Percentiles rank a stretch among this genome's conserved stretches.
These are phyloP conservation scores for Diaporthe velutina DNA, from an alignment of 2,329 filamentous ascomycete species.

Conservation along the genomic window DNA sequence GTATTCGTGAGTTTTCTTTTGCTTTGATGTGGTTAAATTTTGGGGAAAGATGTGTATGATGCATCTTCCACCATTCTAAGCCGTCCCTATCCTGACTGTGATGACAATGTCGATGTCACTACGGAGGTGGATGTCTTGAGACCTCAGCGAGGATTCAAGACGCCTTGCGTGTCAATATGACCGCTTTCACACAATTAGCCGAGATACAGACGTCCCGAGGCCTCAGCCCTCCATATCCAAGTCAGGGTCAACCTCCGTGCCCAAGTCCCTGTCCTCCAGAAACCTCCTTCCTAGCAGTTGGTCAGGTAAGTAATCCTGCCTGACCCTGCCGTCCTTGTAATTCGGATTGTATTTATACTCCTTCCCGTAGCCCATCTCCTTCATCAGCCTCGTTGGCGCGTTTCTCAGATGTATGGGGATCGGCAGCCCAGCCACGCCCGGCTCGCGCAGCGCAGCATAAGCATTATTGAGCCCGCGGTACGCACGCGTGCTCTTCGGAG, in stretches of 20 bases:
- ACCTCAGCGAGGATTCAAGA: background rate
- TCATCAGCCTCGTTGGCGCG: conserved; percentile 92
- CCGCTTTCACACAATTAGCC: background rate
- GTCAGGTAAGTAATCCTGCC: conserved; percentile 91
- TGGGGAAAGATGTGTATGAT: background rate
- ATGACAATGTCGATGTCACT: background rate
- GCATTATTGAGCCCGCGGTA: conserved; percentile 88
- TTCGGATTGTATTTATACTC: conserved; percentile 98
- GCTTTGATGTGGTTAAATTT: background rate
- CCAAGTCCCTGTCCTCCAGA: conserved; percentile 84
- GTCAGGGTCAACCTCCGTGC: conserved; percentile 81
- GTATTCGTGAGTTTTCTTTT: background rate
- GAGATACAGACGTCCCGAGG: background rate
- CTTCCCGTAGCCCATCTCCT: conserved; percentile 88
- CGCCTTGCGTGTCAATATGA: background rate
- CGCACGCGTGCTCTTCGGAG: conserved; percentile 87
- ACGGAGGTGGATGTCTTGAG: background rate
- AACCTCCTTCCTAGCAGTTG: conserved; percentile 78
- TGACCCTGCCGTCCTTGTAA: conserved; percentile 83
- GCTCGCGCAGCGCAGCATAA: conserved; percentile 82
- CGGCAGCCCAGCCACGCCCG: conserved; percentile 83
- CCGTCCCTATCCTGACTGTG: background rate
- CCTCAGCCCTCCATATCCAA: conserved; percentile 55
- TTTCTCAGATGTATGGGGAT: conserved; percentile 92
- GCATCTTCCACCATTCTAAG: background rate